Evolutionary conservation across 495 filamentous ascomycete genomes (phyloP), one percentile per base, ranked within the genome.

Genomic region (Talaromyces proteolyticus): DNA sequence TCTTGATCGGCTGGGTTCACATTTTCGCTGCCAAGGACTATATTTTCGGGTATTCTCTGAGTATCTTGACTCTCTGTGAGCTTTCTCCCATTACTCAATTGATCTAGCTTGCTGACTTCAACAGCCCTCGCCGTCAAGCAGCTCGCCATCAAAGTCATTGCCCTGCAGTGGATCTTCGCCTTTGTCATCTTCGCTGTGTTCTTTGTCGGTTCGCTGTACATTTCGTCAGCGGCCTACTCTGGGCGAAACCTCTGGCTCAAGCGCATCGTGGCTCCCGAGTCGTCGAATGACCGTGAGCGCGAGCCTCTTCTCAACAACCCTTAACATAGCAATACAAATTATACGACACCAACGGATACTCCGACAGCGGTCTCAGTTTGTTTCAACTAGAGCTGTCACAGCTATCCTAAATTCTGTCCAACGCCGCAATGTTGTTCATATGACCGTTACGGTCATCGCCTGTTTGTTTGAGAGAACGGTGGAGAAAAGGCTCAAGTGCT

Each of bases 131-230:
- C 87, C 10, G 79, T 94, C 14, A 75, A 77, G 14, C 89, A 95
- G 62, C 78, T 93, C 65, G 64, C 79, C 36, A 74, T 77, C 58
- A 82, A 87, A 64, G 60, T 81, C 36, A 75, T 91, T 52, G 82
- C 86, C 1, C 68, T 93, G 48, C 90, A 96, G 69, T 94, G 88
- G 91, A 90, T 91, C 64, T 95, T 94, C 61, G 88, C 89, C 24
- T 91, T 94, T 57, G 73, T 80, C 53, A 85, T 94, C 63, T 91
- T 91, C 76, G 81, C 70, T 1, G 62, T 89, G 36, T 78, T 94
- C 45, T 81, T 91, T 58, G 57, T 88, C 8, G 62, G 73, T 2
- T 86, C 85, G 1, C 45, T 85, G 1, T 67, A 79, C 22, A 72
- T 91, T 45, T 84, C 82, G 4, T 64, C 83, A 21, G 84, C 87